Conservation (phyloP, 169 alveolate species). For the Cryptosporidium bovis region DNA sequence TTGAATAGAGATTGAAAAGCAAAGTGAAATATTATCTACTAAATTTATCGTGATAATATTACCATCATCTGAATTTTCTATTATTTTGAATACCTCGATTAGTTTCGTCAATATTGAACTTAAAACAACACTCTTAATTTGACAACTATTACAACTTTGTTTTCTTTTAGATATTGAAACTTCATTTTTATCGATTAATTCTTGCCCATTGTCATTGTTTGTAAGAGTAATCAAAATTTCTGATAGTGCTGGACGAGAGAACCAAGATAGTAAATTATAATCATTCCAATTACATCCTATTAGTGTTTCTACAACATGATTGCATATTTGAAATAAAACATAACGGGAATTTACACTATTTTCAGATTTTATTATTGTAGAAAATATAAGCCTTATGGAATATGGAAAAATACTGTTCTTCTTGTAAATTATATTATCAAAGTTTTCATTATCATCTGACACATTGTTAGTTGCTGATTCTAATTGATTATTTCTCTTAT, state of each 20-base stretch:
- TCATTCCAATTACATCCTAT: conserved; percentile 29
- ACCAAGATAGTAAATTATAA: conserved; percentile 28
- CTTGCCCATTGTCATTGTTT: background rate
- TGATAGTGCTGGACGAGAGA: conserved; percentile 61
- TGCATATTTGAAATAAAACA: conserved; percentile 35
- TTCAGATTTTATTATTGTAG: background rate
- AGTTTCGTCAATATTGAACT: conserved; percentile 26
- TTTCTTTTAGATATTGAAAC: background rate
- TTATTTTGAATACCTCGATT: background rate
- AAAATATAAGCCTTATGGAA: conserved; percentile 3
- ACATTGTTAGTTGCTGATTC: background rate
- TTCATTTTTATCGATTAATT: background rate
- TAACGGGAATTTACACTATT: conserved; percentile 14
- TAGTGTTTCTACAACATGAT: conserved; percentile 10
- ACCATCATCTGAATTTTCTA: background rate
- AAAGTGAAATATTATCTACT: conserved; percentile 20
- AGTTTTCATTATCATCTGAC: too few species aligned
- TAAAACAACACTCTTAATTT: conserved; percentile 11
- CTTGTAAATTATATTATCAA: background rate
- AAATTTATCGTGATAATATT: background rate
- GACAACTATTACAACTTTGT: conserved; percentile 15
- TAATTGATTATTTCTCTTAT: background rate
- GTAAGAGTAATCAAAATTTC: conserved; percentile 28
- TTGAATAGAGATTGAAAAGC: conserved; percentile 27
- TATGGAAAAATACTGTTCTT: conserved; percentile 23